phyloP scores from a whole-genome alignment of 2,329 filamentous ascomycete species.

The Ilyonectria sp. region DNA sequence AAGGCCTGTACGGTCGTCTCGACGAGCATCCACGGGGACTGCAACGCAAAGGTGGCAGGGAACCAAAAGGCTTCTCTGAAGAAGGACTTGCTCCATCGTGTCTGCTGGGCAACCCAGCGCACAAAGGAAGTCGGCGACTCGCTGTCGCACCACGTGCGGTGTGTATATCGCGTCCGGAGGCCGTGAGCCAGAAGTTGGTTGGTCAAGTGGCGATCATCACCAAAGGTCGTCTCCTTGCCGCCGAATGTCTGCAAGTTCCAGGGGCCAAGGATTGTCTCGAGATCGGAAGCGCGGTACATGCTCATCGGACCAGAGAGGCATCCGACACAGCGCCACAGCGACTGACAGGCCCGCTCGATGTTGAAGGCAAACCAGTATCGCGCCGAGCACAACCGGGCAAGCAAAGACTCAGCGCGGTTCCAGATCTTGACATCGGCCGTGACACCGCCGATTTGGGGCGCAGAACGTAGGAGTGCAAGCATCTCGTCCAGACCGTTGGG shows the following conservation, averaged over 20 bases:
- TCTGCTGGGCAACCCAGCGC: slow-evolving; percentile 34
- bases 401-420: slow-evolving; percentile 32
- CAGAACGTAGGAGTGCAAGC: slow-evolving; percentile 28
- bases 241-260: slow-evolving; percentile 36
- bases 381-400: slow-evolving; percentile 30
- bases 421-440: slow-evolving; percentile 36
- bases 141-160: slow-evolving; percentile 36
- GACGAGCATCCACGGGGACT: slow-evolving; percentile 35
- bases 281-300: slow-evolving; percentile 31
- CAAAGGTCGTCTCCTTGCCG: slow-evolving; percentile 33
- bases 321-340: slow-evolving; percentile 33
- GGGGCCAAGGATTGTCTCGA: slow-evolving; percentile 31
- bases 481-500: slow-evolving; percentile 32
- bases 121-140: slow-evolving; percentile 32
- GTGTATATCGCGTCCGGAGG: slow-evolving; percentile 30
- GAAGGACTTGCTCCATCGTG: slow-evolving; percentile 35
- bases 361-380: slow-evolving; percentile 37
- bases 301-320: slow-evolving; percentile 35
- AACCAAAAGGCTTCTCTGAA: slow-evolving; percentile 37
- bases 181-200: slow-evolving; percentile 33
- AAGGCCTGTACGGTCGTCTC: slow-evolving; percentile 34
- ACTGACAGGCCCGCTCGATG: slow-evolving; percentile 33
- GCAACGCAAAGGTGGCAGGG: slow-evolving; percentile 31
- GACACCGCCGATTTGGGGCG: slow-evolving; percentile 27
- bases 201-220: slow-evolving; percentile 30